These are phyloP conservation scores for Coelastrella sp. DNA, from an alignment of 139 green algal genomes.

Conservation along the genomic window DNA sequence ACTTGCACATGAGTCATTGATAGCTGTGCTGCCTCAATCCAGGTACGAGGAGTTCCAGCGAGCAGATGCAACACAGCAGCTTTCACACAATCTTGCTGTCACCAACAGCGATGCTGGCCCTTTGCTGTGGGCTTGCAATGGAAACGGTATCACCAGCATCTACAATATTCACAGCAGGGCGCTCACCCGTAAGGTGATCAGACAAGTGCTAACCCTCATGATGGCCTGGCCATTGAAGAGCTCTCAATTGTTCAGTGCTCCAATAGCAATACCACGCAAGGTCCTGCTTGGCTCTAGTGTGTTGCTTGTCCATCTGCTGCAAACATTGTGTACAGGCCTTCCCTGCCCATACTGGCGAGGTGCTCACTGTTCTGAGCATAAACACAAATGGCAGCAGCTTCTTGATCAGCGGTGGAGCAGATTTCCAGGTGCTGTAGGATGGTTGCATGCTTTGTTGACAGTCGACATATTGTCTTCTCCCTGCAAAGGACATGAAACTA, in stretches of 20 bases:
- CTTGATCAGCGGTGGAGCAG: constrained; percentile 36
- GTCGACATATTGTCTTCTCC: too few relatives aligned
- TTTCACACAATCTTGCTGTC: constrained; percentile 8
- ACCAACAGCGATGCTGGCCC: background rate
- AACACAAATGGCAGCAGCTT: background rate
- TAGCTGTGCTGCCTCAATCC: too few relatives aligned
- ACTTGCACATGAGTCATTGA: background rate
- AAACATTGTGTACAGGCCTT: constrained; percentile 46
- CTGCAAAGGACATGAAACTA: too few relatives aligned
- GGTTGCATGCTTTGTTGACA: too few relatives aligned
- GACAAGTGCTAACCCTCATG: constrained; percentile 8
- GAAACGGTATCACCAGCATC: background rate
- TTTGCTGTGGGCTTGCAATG: constrained; percentile 41
- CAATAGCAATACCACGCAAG: too few relatives aligned
- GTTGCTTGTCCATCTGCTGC: too few relatives aligned
- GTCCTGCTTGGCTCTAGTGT: background rate
- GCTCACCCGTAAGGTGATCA: constrained; percentile 20
- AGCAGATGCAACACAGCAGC: constrained; percentile 15
- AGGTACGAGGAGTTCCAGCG: constrained; percentile 45
- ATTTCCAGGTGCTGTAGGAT: constrained; percentile 49
- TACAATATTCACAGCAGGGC: background rate
- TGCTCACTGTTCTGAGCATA: constrained; percentile 1
- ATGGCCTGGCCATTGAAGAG: too few relatives aligned
- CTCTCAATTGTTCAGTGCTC: too few relatives aligned
- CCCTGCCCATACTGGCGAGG: constrained; percentile 43